Percentiles rank a stretch among this genome's conserved stretches.
phyloP scores from a whole-genome alignment of 2,329 filamentous ascomycete species.

The Alternaria longipes region DNA sequence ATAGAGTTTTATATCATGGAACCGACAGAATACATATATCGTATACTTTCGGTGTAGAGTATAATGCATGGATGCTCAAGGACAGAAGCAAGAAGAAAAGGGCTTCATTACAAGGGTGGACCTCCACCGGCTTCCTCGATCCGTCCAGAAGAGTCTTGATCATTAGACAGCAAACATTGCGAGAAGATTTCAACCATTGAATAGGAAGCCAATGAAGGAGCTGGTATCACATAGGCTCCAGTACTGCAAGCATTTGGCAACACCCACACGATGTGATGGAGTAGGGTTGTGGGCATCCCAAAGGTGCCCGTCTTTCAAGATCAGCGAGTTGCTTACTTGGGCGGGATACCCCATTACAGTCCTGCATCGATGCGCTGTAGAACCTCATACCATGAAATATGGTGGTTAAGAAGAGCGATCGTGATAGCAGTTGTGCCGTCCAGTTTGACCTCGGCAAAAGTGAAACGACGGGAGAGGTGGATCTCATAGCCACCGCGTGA shows the following conservation, averaged over 20 bases:
- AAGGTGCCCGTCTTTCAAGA: background rate
- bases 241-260: background rate
- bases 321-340: background rate
- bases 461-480: background rate
- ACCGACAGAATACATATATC: too few relatives aligned
- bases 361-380: background rate
- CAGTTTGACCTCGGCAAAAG: conserved; percentile 14
- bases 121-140: too few relatives aligned
- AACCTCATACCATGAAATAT: background rate
- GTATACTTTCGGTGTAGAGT: too few relatives aligned
- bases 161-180: background rate
- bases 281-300: background rate
- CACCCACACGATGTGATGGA: background rate
- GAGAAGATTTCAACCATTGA: background rate
- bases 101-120: too few relatives aligned
- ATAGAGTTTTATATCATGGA: too few relatives aligned
- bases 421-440: background rate
- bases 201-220: background rate
- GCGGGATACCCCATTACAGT: background rate
- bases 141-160: too few relatives aligned
- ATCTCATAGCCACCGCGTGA: background rate
- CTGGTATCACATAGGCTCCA: background rate
- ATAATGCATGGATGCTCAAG: too few relatives aligned
- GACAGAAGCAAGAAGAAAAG: too few relatives aligned
- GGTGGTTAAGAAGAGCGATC: background rate